These are phyloP conservation scores for Chimonanthus praecox DNA, from an alignment of 164 flowering plant species.

Conservation along the genomic window DNA sequence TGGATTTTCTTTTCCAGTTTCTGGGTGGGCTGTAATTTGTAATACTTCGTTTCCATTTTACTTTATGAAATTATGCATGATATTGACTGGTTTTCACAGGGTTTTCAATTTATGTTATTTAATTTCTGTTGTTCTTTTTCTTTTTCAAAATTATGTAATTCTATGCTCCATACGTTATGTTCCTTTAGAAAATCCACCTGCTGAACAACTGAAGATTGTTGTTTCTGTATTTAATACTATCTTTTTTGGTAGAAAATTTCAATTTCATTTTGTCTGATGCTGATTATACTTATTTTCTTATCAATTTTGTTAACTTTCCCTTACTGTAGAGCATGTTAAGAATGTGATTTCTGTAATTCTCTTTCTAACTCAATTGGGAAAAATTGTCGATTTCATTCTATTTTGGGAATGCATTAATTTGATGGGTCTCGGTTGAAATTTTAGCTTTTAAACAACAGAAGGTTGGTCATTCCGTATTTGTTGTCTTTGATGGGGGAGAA, in stretches of 20 bases:
- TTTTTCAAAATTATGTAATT: too few relatives aligned
- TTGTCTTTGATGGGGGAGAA: background rate
- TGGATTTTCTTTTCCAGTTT: background rate
- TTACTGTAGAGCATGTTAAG: background rate
- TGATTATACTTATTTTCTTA: too few relatives aligned
- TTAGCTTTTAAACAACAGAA: background rate
- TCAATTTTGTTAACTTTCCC: background rate
- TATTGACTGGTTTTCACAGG: background rate
- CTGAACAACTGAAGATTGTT: background rate
- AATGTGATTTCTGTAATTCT: background rate
- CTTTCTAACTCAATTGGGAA: background rate
- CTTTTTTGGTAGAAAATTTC: background rate
- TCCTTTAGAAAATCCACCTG: background rate
- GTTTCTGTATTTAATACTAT: background rate
- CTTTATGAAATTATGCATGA: too few relatives aligned
- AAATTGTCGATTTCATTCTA: background rate
- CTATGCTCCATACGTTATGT: background rate
- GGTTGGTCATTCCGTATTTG: background rate
- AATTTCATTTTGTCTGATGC: background rate
- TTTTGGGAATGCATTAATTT: background rate
- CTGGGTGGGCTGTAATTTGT: background rate
- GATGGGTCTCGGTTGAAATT: background rate
- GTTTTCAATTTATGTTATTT: background rate
- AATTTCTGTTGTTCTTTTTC: background rate
- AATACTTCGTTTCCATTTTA: background rate